phyloP scores from a whole-genome alignment of 2,329 filamentous ascomycete species.

The Fusarium abutilonis region DNA sequence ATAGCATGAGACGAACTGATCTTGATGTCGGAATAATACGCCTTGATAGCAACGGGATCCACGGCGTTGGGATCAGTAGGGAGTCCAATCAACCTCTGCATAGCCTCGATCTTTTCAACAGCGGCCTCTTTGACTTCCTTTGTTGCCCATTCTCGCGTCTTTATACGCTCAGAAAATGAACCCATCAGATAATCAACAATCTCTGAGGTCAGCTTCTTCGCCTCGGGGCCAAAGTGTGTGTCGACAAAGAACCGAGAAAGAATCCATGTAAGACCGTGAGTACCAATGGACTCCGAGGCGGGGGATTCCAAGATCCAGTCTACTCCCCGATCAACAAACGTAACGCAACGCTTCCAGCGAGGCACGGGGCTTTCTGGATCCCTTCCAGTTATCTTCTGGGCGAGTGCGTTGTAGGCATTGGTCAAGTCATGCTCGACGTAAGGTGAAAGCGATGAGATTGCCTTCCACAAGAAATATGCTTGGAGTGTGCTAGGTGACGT shows the following conservation, averaged over 20 bases:
- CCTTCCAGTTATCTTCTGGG: slow-evolving; percentile 65
- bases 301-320: slow-evolving; percentile 2
- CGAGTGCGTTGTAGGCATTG: slow-evolving; percentile 67
- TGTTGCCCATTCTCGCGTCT: slow-evolving; percentile 71
- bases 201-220: slow-evolving; percentile 72
- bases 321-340: slow-evolving; percentile 3
- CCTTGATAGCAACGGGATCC: slow-evolving; percentile 63
- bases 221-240: slow-evolving; percentile 71
- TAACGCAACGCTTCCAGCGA: slow-evolving; percentile 15
- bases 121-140: slow-evolving; percentile 67
- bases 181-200: slow-evolving; percentile 77
- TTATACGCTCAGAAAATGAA: slow-evolving; percentile 69
- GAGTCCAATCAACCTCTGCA: slow-evolving; percentile 75
- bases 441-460: slow-evolving; percentile 62
- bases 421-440: slow-evolving; percentile 69
- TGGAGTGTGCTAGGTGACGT: slow-evolving; percentile 66
- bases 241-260: slow-evolving; percentile 77
- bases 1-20: slow-evolving; percentile 65
- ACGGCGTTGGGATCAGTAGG: slow-evolving; percentile 71
- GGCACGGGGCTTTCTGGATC: slow-evolving; percentile 10
- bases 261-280: slow-evolving; percentile 68
- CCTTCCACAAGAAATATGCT: slow-evolving; percentile 71
- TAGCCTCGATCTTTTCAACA: slow-evolving; percentile 72
- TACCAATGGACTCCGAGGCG: background rate
- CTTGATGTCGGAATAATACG: slow-evolving; percentile 65